Conservation (phyloP, 176 grass and related monocot genomes). For the Eragrostis nindensis region DNA sequence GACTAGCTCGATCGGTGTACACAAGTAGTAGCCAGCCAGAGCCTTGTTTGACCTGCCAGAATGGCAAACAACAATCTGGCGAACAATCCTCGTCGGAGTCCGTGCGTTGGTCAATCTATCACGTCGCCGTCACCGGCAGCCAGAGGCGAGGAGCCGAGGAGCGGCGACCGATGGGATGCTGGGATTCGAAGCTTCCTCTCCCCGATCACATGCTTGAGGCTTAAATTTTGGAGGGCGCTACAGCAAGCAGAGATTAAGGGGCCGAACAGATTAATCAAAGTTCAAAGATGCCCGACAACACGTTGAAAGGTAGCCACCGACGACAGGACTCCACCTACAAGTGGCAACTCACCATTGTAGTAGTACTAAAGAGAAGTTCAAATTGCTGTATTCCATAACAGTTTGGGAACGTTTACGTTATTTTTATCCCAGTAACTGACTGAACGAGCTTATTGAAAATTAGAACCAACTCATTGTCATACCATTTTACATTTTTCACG, state of each 20-base stretch:
- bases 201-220: background rate
- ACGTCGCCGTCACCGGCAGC: background rate
- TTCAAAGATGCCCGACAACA: conserved; percentile 20
- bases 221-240: too few relatives aligned
- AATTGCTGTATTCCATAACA: background rate
- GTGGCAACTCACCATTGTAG: background rate
- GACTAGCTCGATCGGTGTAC: background rate
- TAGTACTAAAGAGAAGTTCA: background rate
- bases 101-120: conserved; percentile 3
- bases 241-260: background rate
- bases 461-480: background rate
- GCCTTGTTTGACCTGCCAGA: background rate
- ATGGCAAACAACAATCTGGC: background rate
- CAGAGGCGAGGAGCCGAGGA: background rate
- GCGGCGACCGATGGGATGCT: background rate
- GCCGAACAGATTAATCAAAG: background rate
- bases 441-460: background rate
- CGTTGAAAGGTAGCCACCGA: background rate
- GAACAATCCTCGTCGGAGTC: background rate
- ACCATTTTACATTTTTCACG: too few relatives aligned
- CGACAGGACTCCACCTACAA: background rate
- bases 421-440: background rate
- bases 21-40: background rate
- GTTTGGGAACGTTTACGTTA: background rate
- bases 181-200: background rate